Conservation (phyloP, 2,329 filamentous ascomycete species). For the Colletotrichum viniferum region DNA sequence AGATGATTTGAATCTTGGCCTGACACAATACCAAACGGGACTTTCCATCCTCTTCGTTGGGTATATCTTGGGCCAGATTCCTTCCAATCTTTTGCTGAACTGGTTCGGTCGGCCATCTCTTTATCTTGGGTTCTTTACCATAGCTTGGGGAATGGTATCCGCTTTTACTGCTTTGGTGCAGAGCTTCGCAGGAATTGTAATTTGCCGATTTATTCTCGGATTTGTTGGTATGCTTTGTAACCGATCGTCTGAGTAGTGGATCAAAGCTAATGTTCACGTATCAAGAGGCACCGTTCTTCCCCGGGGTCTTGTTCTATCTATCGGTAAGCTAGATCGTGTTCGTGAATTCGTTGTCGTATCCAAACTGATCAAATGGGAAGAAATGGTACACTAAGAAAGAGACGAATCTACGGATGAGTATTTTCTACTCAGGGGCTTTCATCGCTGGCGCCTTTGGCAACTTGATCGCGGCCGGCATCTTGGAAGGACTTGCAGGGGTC, state of each 20-base stretch:
- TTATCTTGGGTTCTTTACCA: conserved; percentile 41
- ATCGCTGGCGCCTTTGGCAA: conserved; percentile 36
- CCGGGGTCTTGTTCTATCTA: conserved; percentile 50
- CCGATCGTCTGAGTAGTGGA: neutral
- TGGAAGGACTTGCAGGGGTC: conserved; percentile 44
- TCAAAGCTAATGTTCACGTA: neutral
- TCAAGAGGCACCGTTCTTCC: conserved; percentile 49
- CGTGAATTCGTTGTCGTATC: neutral
- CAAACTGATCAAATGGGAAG: neutral
- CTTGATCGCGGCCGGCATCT: conserved; percentile 32
- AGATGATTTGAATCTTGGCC: conserved; percentile 32
- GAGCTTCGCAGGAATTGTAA: conserved; percentile 38
- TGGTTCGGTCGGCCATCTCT: conserved; percentile 32
- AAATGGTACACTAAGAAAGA: conserved; percentile 47
- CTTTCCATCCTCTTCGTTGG: conserved; percentile 31
- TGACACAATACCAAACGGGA: conserved; percentile 28
- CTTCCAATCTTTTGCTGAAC: conserved; percentile 29
- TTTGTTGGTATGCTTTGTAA: conserved; percentile 31
- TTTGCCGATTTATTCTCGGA: conserved; percentile 40
- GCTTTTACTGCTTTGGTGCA: conserved; percentile 33
- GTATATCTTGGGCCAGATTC: conserved; percentile 28
- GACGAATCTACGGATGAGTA: conserved; percentile 45
- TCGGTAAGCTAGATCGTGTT: conserved; percentile 24
- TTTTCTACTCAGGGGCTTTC: conserved; percentile 34
- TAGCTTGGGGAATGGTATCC: conserved; percentile 14